Base-by-base conservation (phyloP, 331 rosid genomes). In the Cydonia oblonga region DNA sequence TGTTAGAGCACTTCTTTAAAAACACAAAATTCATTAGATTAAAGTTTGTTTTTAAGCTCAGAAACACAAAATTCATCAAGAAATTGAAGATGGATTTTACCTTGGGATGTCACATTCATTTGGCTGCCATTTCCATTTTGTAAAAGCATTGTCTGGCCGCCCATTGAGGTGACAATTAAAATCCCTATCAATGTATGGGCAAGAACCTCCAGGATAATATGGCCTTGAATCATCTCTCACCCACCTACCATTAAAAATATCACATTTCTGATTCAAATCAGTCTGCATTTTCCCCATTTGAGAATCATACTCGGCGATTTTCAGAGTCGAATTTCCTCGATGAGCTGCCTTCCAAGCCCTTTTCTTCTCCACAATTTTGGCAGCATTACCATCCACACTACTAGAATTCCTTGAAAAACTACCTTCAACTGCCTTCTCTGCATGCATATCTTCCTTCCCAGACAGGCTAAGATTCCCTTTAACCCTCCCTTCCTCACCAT, bases 41-140 rank as follows among this genome's bases (percentile, higher is more conserved):
- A 46, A 0, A 49, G 54, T 49, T 46, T 46, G 7, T 15, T 49
- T 56, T 56, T 11, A 12, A 30, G 32, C 73, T 69, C 23, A 13
- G 40, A 35, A 44, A 28, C 10, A 66, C 64, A 60, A 65, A 78
- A 57, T 42, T 13, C 26, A 75, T 63, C 49, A 42, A 57, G 68
- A 76, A 49, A 23, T 16, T 38, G 61, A 77, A 77, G 15, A 20
- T 60, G 30, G 68, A 69, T 3, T 71, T 53, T 83, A 95, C 99
- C 96, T 90, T 64, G 97, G 99, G 64, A 95, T 83, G 59, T 87
- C 81, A 77, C 99, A 95, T 33, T 81, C 86, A 75, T 84, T 81
- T 19, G 99, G 99, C 85, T 87, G 90, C 99, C 97, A 95, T 84
- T 58, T 95, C 99, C 99, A 95, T 67, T 87, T 91, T 24, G 84